Evolutionary conservation across 768 basidiomycete species (phyloP).

Genomic region (Pholiota conissans): DNA sequence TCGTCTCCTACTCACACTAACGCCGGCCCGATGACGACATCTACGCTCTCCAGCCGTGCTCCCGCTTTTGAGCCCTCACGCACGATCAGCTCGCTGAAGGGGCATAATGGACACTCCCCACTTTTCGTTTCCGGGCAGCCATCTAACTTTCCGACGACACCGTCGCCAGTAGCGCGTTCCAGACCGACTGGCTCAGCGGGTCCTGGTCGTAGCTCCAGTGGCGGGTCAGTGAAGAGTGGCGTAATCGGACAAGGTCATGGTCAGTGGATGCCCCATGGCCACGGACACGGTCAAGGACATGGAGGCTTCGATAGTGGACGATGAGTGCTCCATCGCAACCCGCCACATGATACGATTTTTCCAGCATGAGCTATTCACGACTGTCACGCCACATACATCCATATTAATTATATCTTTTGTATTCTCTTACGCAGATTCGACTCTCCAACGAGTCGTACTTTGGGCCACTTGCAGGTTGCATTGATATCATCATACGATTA

Average conservation of each 20-base stretch:
- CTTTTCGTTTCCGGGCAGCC: neutral
- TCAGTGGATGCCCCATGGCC: constrained; percentile 1
- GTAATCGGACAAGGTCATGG: neutral
- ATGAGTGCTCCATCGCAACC: neutral
- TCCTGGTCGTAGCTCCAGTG: neutral
- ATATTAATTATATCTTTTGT: neutral
- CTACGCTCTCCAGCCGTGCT: constrained; percentile 53
- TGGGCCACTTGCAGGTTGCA: neutral
- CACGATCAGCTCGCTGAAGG: constrained; percentile 5
- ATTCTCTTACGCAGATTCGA: neutral
- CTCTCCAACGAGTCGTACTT: neutral
- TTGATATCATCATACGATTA: neutral
- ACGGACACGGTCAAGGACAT: constrained; percentile 1
- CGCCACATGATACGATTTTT: neutral
- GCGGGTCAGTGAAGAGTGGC: neutral
- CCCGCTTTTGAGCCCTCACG: constrained; percentile 52
- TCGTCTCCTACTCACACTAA: constrained; percentile 20
- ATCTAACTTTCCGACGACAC: constrained; percentile 4
- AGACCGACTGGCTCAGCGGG: neutral
- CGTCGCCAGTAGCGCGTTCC: neutral
- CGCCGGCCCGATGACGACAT: constrained; percentile 17
- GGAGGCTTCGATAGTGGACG: neutral
- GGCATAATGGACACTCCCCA: constrained; percentile 1
- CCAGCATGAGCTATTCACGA: neutral
- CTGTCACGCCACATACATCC: neutral